Evolutionary conservation across 345 rosid genomes (phyloP), one percentile per base, ranked within the genome.

Genomic region (Crucihimalaya himalaica): DNA sequence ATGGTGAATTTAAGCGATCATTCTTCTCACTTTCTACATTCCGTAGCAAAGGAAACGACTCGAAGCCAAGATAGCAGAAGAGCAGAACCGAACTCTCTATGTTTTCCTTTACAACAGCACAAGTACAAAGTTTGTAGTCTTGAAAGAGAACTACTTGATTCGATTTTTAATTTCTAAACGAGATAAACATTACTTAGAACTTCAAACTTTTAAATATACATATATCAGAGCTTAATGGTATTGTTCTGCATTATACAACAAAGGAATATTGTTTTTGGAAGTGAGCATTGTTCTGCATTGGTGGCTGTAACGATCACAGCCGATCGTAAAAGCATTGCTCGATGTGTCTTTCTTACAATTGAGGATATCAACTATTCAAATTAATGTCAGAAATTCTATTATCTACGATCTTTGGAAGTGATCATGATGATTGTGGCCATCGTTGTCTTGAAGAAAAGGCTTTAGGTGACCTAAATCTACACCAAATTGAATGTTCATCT

Each of bases 1-100:
- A 89, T 69, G 95, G 90, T 70, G 93, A 81, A 27, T 67, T 80
- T 87, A 75, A 83, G 70, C 12, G 28, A 69, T 76, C 80, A 8
- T 76, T 76, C 76, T 76, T 77, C 47, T 77, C 80, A 56, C 80
- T 77, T 48, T 77, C 80, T 31, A 45, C 80, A 56, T 77, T 77
- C 47, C 80, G 76, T 12, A 77, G 27, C 72, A 77, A 64, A 76
- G 71, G 80, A 63, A 76, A 70, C 37, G 75, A 70, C 19, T 70
- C 76, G 9, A 76, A 70, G 76, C 80, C 71, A 63, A 76, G 80
- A 63, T 76, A 70, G 42, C 34, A 48, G 12, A 56, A 0, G 31
- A 74, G 20, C 42, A 66, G 32, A 74, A 48, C 15, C 18, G 15
- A 66, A 47, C 27, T 37, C 42, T 66, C 5, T 43, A 14, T 66